A percentile compares a stretch with the other conserved stretches of the same genome.
These are phyloP conservation scores for Gonium pectorale DNA, from an alignment of 139 green algal species.

Conservation along the genomic window DNA sequence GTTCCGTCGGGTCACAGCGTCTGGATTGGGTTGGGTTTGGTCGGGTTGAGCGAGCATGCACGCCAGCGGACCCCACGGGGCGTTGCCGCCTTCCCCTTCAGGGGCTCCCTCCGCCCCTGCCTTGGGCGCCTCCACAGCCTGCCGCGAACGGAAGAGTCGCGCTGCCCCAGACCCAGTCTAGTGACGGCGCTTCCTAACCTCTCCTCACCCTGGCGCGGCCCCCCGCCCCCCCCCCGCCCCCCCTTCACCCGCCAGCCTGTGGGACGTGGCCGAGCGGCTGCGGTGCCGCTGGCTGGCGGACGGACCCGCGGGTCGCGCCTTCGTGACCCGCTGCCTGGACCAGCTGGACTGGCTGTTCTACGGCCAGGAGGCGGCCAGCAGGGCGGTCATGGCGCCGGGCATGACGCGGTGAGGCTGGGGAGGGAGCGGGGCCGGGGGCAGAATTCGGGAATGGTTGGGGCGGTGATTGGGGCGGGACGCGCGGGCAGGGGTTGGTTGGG, in stretches of 20 bases:
- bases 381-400: background rate
- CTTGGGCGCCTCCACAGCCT: background rate
- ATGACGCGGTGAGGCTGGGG: background rate
- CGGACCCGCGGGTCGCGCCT: background rate
- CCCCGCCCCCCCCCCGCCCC: background rate
- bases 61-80: no score
- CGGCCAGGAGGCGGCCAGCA: background rate
- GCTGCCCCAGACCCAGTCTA: background rate
- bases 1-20: no score
- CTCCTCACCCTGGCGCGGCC: no score
- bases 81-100: background rate
- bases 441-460: background rate
- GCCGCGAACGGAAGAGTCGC: background rate
- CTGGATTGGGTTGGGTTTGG: no score
- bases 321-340: background rate
- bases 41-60: no score
- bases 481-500: background rate
- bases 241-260: background rate
- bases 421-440: background rate
- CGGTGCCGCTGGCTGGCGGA: slow-evolving; percentile 19
- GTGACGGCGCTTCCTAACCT: background rate
- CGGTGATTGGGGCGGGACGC: background rate
- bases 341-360: slow-evolving; percentile 31
- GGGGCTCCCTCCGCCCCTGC: background rate
- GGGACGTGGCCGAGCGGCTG: slow-evolving; percentile 40